Evolutionary conservation across 176 grass and related monocot genomes (phyloP), one percentile per base, ranked within the genome.

Genomic region (Carex parvula): DNA sequence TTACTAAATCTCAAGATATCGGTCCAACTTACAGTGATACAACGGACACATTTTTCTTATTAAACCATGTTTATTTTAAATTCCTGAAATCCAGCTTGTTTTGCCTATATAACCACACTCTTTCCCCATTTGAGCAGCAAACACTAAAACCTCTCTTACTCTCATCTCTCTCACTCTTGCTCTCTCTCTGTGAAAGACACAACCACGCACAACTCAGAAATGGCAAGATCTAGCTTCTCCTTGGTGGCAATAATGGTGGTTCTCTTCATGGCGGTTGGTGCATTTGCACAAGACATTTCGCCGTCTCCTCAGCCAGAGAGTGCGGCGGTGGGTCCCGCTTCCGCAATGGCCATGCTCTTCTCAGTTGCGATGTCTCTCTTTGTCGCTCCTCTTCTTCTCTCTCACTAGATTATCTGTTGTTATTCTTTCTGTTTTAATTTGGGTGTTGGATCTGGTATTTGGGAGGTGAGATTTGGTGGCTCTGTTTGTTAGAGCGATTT

Each of bases 271-370:
- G 86, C 79, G 26, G 86, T 83, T 6, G 76, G 62, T 24, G 87
- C 88, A 70, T 83, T 88, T 37, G 94, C 94, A 8, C 81, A 93
- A 84, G 89, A 90, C 53, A 0, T 6, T 8, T 9, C 76, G 80
- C 53, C 88, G 84, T 87, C 87, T 24, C 89, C 91, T 2, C 81
- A 84, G 21, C 88, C 94, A 14, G 70, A 89, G 17, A 91, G 86
- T 59, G 87, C 94, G 3, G 91, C 91, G 2, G 69, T 86, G 3
- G 91, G 89, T 1, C 81, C 81, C 21, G 81, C 71, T 15, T 97
- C 88, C 0, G 69, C 78, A 0, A 37, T 97, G 35, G 94, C 84
- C 70, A 55, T 91, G 46, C 84, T 79, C 15, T 89, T 89, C 82
- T 90, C 89, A 0, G 84, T 87, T 70, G 66, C 88, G 70, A 39